phyloP scores from a whole-genome alignment of 306 rosid genomes.

The Cucumis cinereus region DNA sequence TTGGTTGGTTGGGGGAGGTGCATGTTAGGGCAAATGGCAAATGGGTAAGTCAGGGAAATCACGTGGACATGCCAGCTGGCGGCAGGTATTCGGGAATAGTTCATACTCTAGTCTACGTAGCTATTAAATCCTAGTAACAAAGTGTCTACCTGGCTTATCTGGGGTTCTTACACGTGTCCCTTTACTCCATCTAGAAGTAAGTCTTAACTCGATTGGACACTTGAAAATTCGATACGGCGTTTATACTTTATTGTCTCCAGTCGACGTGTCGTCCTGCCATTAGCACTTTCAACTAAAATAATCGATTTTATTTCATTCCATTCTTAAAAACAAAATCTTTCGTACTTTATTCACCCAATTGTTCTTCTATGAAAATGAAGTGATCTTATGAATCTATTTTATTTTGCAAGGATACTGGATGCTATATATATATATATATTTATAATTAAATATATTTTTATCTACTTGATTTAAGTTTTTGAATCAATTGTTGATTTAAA shows the following conservation, averaged over 20 bases:
- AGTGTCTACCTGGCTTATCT: background rate
- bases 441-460: too few relatives aligned
- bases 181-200: background rate
- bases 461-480: too few relatives aligned
- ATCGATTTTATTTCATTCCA: background rate
- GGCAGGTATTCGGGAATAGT: background rate
- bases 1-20: background rate
- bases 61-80: constrained; percentile 9
- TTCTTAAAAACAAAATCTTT: background rate
- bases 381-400: background rate
- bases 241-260: background rate
- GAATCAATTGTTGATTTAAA: too few relatives aligned
- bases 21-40: background rate
- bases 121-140: background rate
- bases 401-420: background rate
- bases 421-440: too few relatives aligned
- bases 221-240: background rate
- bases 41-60: background rate
- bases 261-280: constrained; percentile 1
- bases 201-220: constrained; percentile 1
- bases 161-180: constrained; percentile 6
- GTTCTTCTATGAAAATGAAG: background rate
- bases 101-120: background rate
- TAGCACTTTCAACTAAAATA: background rate
- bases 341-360: background rate